phyloP scores from a whole-genome alignment of 208 protist species.

The Tritrichomonas musculus region DNA sequence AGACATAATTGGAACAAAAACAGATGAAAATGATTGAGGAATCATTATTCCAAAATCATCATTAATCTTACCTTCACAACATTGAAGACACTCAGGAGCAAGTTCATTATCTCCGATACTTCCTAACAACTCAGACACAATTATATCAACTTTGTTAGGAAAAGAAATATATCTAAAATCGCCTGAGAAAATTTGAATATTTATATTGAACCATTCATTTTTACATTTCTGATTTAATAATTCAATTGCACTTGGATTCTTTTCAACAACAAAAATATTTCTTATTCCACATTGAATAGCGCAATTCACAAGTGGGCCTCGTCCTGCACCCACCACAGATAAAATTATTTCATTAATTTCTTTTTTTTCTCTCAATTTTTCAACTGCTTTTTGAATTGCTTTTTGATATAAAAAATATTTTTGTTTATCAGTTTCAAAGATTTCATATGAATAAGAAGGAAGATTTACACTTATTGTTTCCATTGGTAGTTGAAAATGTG shows the following conservation, averaged over 20 bases:
- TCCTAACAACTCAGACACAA: background rate
- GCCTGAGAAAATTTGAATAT: background rate
- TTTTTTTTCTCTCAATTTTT: background rate
- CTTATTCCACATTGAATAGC: background rate
- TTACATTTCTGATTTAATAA: background rate
- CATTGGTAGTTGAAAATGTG: background rate
- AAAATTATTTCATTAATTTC: too few relatives aligned
- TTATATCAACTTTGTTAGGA: background rate
- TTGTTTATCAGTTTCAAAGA: background rate
- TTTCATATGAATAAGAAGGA: background rate
- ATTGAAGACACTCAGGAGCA: background rate
- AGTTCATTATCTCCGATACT: conserved; percentile 28
- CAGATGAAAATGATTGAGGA: background rate
- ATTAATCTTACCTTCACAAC: background rate
- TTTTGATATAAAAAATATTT: background rate
- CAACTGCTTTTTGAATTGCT: background rate
- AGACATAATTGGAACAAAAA: background rate
- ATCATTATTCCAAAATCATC: background rate
- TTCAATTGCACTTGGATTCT: background rate
- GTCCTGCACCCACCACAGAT: background rate
- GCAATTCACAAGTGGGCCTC: background rate
- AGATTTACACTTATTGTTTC: background rate
- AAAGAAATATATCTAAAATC: background rate
- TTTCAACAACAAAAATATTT: background rate
- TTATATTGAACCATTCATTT: background rate